A percentile compares a stretch with the other conserved stretches of the same genome.
These are phyloP conservation scores for Penicillium sp. DNA, from an alignment of 2,329 filamentous ascomycete species.

Conservation along the genomic window DNA sequence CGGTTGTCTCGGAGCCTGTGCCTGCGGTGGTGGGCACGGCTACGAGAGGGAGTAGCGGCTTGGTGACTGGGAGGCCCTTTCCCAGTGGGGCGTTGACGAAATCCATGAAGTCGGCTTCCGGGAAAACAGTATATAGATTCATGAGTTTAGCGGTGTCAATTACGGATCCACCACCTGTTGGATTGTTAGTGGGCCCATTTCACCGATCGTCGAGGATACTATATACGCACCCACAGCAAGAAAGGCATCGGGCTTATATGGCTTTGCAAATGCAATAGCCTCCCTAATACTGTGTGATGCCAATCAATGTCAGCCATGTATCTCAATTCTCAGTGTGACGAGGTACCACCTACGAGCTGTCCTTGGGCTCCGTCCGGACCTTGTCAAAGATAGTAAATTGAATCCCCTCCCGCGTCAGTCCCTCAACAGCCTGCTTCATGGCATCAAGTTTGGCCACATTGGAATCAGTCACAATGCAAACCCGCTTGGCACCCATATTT, in stretches of 20 bases:
- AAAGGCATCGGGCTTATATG: conserved; percentile 81
- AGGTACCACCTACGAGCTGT: conserved; percentile 67
- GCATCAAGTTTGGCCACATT: conserved; percentile 80
- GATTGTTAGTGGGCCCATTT: neutral
- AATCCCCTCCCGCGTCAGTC: conserved; percentile 73
- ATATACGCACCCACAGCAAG: conserved; percentile 70
- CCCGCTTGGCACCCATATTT: conserved; percentile 82
- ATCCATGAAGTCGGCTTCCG: conserved; percentile 90
- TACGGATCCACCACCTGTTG: conserved; percentile 72
- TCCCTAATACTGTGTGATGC: conserved; percentile 71
- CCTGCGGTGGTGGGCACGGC: conserved; percentile 84
- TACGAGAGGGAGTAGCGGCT: conserved; percentile 70
- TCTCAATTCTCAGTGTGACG: neutral
- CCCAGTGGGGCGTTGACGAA: conserved; percentile 96
- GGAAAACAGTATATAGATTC: conserved; percentile 91
- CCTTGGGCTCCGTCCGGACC: conserved; percentile 87
- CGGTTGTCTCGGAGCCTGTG: conserved; percentile 90
- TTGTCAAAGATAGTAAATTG: conserved; percentile 78
- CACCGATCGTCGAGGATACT: neutral
- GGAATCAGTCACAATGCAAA: conserved; percentile 87
- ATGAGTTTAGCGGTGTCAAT: conserved; percentile 99
- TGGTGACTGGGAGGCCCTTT: conserved; percentile 73
- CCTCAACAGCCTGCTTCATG: conserved; percentile 85
- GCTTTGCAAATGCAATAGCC: conserved; percentile 82
- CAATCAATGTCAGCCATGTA: neutral